Percentiles rank a stretch among this genome's conserved stretches.
Conservation (phyloP, 257 asterid species). For the Fraxinus excelsior region DNA sequence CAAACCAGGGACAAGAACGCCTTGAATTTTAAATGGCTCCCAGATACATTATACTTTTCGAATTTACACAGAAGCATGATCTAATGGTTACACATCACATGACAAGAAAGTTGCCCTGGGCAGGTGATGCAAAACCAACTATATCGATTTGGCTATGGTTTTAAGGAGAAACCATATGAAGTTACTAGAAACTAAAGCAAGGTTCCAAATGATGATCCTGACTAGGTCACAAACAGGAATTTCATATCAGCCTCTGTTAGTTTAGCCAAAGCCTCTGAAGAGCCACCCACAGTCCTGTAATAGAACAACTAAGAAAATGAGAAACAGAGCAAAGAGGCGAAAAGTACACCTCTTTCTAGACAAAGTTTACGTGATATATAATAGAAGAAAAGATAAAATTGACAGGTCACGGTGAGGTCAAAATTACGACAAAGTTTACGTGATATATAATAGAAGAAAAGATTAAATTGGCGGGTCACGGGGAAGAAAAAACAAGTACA, state of each 20-base stretch:
- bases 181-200: background rate
- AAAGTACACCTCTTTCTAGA: background rate
- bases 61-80: background rate
- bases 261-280: slow-evolving; percentile 76
- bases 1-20: background rate
- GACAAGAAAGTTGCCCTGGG: background rate
- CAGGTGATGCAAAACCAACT: background rate
- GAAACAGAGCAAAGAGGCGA: background rate
- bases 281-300: slow-evolving; percentile 89
- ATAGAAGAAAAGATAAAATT: too few relatives aligned
- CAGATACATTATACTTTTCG: background rate
- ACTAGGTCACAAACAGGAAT: slow-evolving; percentile 68
- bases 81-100: background rate
- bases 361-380: background rate
- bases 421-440: background rate
- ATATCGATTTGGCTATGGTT: background rate
- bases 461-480: too few relatives aligned
- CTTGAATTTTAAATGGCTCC: background rate
- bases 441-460: too few relatives aligned
- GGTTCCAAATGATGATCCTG: background rate
- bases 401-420: too few relatives aligned
- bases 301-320: slow-evolving; percentile 16
- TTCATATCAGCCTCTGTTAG: slow-evolving; percentile 81
- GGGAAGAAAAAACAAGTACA: background rate
- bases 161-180: background rate